Conservation (phyloP, 2,329 filamentous ascomycete genomes). For the Fusarium sororula region DNA sequence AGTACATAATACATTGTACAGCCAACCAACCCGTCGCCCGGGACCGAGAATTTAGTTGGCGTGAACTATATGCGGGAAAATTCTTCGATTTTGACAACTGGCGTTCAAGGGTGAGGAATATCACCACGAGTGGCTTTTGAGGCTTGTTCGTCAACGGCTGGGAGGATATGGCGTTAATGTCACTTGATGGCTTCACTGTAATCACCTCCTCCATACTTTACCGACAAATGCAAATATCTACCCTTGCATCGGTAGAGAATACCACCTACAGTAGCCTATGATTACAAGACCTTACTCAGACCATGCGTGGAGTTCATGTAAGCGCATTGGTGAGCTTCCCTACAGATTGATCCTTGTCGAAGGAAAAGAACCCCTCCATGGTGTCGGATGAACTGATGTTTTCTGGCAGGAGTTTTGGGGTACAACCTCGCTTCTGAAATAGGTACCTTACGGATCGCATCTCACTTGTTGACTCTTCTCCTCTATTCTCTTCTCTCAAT, state of each 20-base stretch:
- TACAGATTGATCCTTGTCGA: slow-evolving; percentile 4
- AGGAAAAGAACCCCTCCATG: background rate
- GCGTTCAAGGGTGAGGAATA: background rate
- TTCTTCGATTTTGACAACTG: background rate
- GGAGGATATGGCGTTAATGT: background rate
- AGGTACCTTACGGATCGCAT: background rate
- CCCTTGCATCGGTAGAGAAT: slow-evolving; percentile 14
- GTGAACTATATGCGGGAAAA: slow-evolving; percentile 5
- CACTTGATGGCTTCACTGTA: background rate
- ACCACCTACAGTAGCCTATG: background rate
- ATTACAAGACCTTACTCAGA: slow-evolving; percentile 28
- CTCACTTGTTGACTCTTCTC: slow-evolving; percentile 1
- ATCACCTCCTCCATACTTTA: background rate
- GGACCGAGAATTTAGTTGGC: slow-evolving; percentile 11
- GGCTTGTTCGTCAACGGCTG: background rate
- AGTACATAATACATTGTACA: background rate
- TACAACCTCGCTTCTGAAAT: slow-evolving; percentile 13
- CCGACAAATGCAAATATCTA: background rate
- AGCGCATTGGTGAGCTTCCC: slow-evolving; percentile 4
- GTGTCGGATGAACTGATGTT: slow-evolving; percentile 33
- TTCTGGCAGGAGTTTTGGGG: background rate
- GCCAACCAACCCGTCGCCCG: slow-evolving; percentile 4
- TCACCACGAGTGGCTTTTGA: slow-evolving; percentile 15
- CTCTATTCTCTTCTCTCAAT: slow-evolving; percentile 19
- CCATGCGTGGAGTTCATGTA: slow-evolving; percentile 43